Evolutionary conservation across 768 basidiomycete species (phyloP).

Genomic region (Mycena maculata): DNA sequence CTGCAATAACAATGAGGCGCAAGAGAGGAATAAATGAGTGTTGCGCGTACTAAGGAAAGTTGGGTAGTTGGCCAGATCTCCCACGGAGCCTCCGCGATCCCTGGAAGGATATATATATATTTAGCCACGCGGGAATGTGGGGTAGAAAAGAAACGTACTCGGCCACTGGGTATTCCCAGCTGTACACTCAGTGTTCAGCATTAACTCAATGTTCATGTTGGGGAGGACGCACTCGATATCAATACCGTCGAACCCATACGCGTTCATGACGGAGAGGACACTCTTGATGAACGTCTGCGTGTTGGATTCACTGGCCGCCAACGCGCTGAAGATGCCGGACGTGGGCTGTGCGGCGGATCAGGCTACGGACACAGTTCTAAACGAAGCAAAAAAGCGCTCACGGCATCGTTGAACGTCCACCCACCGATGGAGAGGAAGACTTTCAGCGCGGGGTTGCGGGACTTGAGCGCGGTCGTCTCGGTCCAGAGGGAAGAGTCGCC

Average conservation of each 20-base stretch:
- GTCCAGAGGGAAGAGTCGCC: constrained; percentile 37
- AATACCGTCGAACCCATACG: constrained; percentile 44
- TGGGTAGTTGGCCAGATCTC: not conserved
- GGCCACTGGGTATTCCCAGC: constrained; percentile 8
- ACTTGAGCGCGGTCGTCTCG: constrained; percentile 40
- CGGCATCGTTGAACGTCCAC: constrained; percentile 42
- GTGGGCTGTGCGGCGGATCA: too few relatives aligned
- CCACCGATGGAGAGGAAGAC: constrained; percentile 43
- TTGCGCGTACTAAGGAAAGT: too few relatives aligned
- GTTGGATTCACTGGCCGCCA: constrained; percentile 34
- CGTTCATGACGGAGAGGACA: constrained; percentile 31
- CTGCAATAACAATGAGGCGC: too few relatives aligned
- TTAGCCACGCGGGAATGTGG: too few relatives aligned
- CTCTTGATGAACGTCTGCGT: constrained; percentile 34
- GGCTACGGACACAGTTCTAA: too few relatives aligned
- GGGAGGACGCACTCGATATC: too few relatives aligned
- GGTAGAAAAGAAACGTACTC: too few relatives aligned
- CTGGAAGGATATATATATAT: too few relatives aligned
- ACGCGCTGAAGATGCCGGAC: constrained; percentile 36
- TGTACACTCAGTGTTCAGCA: not conserved
- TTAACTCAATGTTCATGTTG: too few relatives aligned
- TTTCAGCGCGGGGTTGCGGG: constrained; percentile 38
- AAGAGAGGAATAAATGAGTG: too few relatives aligned
- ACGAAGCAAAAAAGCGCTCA: too few relatives aligned
- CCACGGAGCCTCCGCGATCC: too few relatives aligned